Percentiles rank a stretch among this genome's conserved stretches.
Conservation (phyloP, 2,329 filamentous ascomycete species). For the Delphinella strobiligena region DNA sequence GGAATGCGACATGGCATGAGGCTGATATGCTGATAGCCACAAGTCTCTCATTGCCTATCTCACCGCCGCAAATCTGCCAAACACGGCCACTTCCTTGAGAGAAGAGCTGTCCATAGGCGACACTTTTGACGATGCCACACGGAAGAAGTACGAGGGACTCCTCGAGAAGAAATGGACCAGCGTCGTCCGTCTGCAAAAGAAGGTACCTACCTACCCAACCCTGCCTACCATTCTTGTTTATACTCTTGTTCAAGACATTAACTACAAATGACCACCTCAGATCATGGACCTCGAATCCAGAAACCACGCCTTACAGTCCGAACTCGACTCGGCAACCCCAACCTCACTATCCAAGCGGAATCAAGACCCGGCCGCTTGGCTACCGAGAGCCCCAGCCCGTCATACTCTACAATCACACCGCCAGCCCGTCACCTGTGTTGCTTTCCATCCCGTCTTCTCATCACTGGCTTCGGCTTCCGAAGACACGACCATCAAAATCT, state of each 20-base stretch:
- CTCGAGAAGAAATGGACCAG: conserved; percentile 99
- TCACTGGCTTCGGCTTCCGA: conserved; percentile 83
- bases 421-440: conserved; percentile 70
- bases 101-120: conserved; percentile 65
- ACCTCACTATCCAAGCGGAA: conserved; percentile 66
- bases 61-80: conserved; percentile 56
- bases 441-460: conserved; percentile 86
- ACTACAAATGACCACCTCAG: conserved; percentile 31
- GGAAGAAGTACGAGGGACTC: conserved; percentile 88
- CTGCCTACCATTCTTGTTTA: conserved; percentile 8
- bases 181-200: conserved; percentile 87
- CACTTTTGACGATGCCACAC: conserved; percentile 62
- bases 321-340: conserved; percentile 74
- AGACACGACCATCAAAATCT: conserved; percentile 90
- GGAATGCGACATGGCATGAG: conserved; percentile 10
- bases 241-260: no score
- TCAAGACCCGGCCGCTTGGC: conserved; percentile 74
- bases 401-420: conserved; percentile 78
- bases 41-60: conserved; percentile 91
- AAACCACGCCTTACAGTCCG: conserved; percentile 60
- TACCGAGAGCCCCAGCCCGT: conserved; percentile 69
- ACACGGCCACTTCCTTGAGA: conserved; percentile 58
- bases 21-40: conserved; percentile 49
- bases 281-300: conserved; percentile 87
- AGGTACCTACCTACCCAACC: conserved; percentile 40